A percentile compares a stretch with the other conserved stretches of the same genome.
Evolutionary conservation across 202 grass and related monocot species (phyloP).

Genomic region (Hordeum pubiflorum): DNA sequence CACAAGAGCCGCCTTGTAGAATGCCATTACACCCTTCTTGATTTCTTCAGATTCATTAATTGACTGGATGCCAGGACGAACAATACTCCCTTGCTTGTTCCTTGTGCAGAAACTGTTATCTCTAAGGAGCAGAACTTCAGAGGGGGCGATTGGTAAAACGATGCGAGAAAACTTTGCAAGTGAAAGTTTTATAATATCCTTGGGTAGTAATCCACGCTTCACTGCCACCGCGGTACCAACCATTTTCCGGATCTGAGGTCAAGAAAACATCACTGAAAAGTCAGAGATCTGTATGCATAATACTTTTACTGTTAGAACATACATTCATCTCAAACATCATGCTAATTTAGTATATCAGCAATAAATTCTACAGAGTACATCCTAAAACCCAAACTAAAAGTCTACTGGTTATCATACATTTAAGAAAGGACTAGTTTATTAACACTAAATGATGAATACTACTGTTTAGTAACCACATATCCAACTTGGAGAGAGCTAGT

Average conservation of each 20-base stretch:
- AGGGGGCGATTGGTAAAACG: slow-evolving; percentile 78
- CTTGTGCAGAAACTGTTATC: slow-evolving; percentile 47
- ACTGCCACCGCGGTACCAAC: slow-evolving; percentile 82
- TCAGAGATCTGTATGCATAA: neutral
- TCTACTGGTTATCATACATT: neutral
- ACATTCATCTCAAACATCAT: neutral
- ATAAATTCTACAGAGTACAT: neutral
- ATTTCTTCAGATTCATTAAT: slow-evolving; percentile 54
- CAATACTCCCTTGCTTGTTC: slow-evolving; percentile 43
- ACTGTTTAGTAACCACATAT: neutral
- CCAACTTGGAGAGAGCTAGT: neutral
- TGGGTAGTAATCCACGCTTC: slow-evolving; percentile 71
- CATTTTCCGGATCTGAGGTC: slow-evolving; percentile 82
- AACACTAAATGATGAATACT: neutral
- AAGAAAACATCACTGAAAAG: neutral
- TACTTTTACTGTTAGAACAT: neutral
- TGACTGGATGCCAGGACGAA: slow-evolving; percentile 60
- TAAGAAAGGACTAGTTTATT: slow-evolving; percentile 7
- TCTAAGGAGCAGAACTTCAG: slow-evolving; percentile 76
- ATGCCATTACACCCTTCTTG: slow-evolving; percentile 37
- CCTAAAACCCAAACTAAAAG: neutral
- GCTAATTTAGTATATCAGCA: slow-evolving; percentile 5
- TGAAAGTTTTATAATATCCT: slow-evolving; percentile 67
- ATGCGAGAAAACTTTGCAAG: slow-evolving; percentile 82
- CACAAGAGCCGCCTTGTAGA: slow-evolving; percentile 61